phyloP scores from a whole-genome alignment of 306 rosid species.

The Boehmeria nivea region DNA sequence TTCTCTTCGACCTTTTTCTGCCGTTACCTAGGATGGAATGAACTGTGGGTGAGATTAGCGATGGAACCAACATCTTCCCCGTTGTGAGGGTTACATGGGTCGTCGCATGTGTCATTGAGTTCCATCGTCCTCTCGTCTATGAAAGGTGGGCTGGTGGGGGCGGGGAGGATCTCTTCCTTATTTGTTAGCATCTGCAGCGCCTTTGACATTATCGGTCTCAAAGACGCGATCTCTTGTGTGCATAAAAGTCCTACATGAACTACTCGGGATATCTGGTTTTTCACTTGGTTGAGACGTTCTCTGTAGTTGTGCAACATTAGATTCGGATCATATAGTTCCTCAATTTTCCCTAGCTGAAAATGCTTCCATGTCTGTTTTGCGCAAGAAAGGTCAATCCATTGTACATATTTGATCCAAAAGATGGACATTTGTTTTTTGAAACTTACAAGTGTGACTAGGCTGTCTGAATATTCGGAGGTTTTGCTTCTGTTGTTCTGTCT shows the following conservation, averaged over 20 bases:
- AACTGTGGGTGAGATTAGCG: constrained; percentile 60
- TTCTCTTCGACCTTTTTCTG: too few species aligned
- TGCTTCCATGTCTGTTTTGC: constrained; percentile 74
- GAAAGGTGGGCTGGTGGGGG: constrained; percentile 87
- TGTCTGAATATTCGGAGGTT: constrained; percentile 60
- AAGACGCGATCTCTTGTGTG: constrained; percentile 70
- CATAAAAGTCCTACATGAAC: constrained; percentile 77
- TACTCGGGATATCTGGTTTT: constrained; percentile 55
- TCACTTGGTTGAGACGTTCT: constrained; percentile 18
- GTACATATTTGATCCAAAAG: too few species aligned
- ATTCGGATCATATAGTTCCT: constrained; percentile 63
- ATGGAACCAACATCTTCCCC: constrained; percentile 39
- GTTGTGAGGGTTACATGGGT: constrained; percentile 34
- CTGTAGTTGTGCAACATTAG: constrained; percentile 41
- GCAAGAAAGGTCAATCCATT: constrained; percentile 6
- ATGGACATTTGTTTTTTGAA: too few species aligned
- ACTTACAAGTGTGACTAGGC: constrained; percentile 63
- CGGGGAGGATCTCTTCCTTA: constrained; percentile 53
- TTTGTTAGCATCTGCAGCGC: constrained; percentile 63
- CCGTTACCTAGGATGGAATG: constrained; percentile 67
- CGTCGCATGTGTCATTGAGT: constrained; percentile 45
- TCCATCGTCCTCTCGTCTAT: constrained; percentile 82
- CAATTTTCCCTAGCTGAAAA: constrained; percentile 54
- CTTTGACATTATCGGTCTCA: constrained; percentile 78
- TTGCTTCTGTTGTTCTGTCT: constrained; percentile 70